Percentiles rank a stretch among this genome's conserved stretches.
Conservation (phyloP, 2,329 filamentous ascomycete genomes). For the Harringtonia lauricola region DNA sequence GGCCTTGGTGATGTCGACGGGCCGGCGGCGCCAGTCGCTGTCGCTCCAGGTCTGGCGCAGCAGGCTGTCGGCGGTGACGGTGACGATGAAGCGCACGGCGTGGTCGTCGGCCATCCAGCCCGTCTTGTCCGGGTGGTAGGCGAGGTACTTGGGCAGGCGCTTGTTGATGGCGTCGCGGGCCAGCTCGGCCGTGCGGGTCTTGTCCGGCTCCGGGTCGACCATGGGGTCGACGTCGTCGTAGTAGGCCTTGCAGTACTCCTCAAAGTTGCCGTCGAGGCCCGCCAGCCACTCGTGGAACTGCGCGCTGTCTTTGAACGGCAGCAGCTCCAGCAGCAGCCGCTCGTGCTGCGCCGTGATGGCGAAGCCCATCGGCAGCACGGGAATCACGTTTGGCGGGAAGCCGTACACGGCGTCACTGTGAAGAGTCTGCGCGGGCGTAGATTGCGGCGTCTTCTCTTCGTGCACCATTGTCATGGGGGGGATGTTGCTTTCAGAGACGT, state of each 20-base stretch:
- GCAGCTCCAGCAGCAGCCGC: slow-evolving; percentile 26
- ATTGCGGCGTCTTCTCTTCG: too few species aligned
- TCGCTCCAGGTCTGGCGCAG: slow-evolving; percentile 21
- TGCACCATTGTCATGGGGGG: too few species aligned
- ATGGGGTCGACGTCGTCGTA: slow-evolving; percentile 11
- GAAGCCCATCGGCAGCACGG: too few species aligned
- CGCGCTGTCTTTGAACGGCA: slow-evolving; percentile 22
- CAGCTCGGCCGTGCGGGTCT: slow-evolving; percentile 18
- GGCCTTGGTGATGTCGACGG: slow-evolving; percentile 21
- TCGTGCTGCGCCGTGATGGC: slow-evolving; percentile 21
- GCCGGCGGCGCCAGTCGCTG: slow-evolving; percentile 19
- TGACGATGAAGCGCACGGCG: slow-evolving; percentile 26
- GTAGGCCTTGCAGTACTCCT: slow-evolving; percentile 24
- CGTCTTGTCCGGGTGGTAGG: slow-evolving; percentile 25
- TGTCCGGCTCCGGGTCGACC: slow-evolving; percentile 21
- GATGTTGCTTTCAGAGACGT: too few species aligned
- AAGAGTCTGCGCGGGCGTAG: too few species aligned
- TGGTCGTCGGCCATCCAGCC: slow-evolving; percentile 26
- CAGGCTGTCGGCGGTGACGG: slow-evolving; percentile 23
- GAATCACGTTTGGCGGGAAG: neutral
- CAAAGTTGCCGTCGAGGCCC: slow-evolving; percentile 23
- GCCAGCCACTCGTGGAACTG: slow-evolving; percentile 25
- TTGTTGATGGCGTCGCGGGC: slow-evolving; percentile 21
- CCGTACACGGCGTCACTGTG: too few species aligned
- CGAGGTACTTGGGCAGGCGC: slow-evolving; percentile 18